phyloP scores from a whole-genome alignment of 164 flowering plant species.

The Magnolia changhungtana region DNA sequence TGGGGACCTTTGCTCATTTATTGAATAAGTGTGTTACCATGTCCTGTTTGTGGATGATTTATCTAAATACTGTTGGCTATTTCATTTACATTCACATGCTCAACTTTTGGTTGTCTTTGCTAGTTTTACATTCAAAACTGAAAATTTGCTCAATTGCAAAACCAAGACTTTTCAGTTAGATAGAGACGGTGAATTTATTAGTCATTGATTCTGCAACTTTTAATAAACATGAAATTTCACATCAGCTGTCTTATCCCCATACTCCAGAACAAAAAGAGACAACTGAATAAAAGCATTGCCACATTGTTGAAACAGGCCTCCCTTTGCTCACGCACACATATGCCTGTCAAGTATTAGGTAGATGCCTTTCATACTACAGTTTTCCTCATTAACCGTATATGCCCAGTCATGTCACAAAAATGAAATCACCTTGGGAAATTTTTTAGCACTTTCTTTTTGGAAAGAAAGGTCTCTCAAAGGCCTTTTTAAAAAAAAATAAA shows the following conservation, averaged over 20 bases:
- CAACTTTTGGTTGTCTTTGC: too few relatives aligned
- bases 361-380: background rate
- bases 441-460: too few relatives aligned
- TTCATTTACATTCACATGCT: too few relatives aligned
- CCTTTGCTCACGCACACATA: background rate
- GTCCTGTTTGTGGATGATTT: too few relatives aligned
- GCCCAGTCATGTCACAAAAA: background rate
- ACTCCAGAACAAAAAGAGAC: background rate
- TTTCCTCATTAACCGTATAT: background rate
- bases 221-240: background rate
- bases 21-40: too few relatives aligned
- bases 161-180: background rate
- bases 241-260: background rate
- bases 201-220: background rate
- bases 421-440: background rate
- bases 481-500: too few relatives aligned
- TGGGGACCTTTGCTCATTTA: too few relatives aligned
- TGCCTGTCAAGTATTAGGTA: background rate
- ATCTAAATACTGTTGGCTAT: too few relatives aligned
- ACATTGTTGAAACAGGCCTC: background rate
- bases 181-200: background rate
- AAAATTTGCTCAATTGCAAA: too few relatives aligned
- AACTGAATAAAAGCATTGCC: background rate
- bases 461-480: too few relatives aligned
- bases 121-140: too few relatives aligned